Evolutionary conservation across 345 rosid genomes (phyloP).

Genomic region (Lumnitzera racemosa): DNA sequence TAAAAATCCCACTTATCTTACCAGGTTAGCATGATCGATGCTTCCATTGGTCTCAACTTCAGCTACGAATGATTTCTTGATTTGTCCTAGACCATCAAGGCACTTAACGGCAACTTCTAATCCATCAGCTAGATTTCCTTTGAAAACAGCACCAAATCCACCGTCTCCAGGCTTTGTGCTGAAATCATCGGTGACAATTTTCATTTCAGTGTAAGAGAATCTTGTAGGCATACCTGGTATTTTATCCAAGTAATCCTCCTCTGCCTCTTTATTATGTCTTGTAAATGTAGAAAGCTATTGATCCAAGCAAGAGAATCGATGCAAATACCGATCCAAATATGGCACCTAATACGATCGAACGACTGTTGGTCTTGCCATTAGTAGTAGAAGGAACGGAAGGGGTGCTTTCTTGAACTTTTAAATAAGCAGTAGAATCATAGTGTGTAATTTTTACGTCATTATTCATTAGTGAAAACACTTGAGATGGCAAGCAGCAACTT

Average conservation of each 20-base stretch:
- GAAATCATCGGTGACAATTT: conserved; percentile 18
- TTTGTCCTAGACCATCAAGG: conserved; percentile 17
- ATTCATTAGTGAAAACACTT: conserved; percentile 4
- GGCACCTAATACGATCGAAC: neutral
- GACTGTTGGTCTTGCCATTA: neutral
- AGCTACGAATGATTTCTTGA: conserved; percentile 23
- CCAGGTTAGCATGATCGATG: conserved; percentile 27
- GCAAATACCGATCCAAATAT: neutral
- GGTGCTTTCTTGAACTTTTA: conserved; percentile 10
- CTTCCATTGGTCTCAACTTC: conserved; percentile 29
- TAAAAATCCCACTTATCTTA: conserved; percentile 20
- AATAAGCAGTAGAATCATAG: conserved; percentile 3
- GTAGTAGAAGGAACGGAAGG: neutral
- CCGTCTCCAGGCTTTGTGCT: conserved; percentile 21
- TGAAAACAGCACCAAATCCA: conserved; percentile 27
- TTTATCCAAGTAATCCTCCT: conserved; percentile 7
- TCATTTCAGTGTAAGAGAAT: conserved; percentile 7
- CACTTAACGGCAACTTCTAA: conserved; percentile 23
- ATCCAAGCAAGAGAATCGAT: conserved; percentile 3
- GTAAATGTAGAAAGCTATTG: neutral
- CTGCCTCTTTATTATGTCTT: neutral
- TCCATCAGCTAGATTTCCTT: conserved; percentile 19
- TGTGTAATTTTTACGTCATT: neutral
- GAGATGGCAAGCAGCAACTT: conserved; percentile 5
- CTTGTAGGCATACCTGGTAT: conserved; percentile 8